phyloP scores from a whole-genome alignment of 2,329 filamentous ascomycete genomes.

The Phyllosticta citriasiana region DNA sequence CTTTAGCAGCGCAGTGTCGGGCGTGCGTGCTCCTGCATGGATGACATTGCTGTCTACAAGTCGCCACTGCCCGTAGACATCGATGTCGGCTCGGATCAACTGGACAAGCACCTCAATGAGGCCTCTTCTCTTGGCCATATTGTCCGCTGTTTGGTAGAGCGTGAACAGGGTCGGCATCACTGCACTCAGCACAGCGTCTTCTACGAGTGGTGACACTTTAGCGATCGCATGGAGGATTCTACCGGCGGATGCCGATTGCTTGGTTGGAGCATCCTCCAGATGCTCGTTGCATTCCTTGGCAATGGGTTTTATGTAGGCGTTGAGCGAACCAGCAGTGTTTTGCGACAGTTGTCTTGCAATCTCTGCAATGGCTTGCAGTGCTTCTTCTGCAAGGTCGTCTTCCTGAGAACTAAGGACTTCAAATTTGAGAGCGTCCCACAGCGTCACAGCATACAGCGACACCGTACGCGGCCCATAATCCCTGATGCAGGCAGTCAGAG shows the following conservation, averaged over 20 bases:
- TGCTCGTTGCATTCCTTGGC: conserved; percentile 60
- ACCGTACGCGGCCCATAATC: conserved; percentile 51
- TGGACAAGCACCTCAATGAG: conserved; percentile 51
- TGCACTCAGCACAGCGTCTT: conserved; percentile 45
- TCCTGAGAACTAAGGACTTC: conserved; percentile 59
- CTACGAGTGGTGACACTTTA: conserved; percentile 44
- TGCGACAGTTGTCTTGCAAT: conserved; percentile 47
- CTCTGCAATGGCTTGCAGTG: conserved; percentile 44
- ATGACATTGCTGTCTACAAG: conserved; percentile 28
- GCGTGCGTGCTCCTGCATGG: conserved; percentile 12
- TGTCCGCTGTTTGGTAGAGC: conserved; percentile 51
- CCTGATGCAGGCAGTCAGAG: conserved; percentile 49
- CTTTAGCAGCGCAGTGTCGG: conserved; percentile 29
- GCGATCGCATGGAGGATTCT: conserved; percentile 50
- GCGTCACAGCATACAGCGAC: conserved; percentile 51
- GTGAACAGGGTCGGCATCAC: conserved; percentile 49
- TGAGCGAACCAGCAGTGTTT: conserved; percentile 37
- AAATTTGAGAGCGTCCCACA: conserved; percentile 61
- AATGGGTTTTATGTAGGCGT: conserved; percentile 49
- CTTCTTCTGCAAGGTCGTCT: conserved; percentile 52
- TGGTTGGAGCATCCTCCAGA: conserved; percentile 57
- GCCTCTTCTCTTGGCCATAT: conserved; percentile 52
- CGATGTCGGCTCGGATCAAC: conserved; percentile 48
- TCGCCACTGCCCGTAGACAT: conserved; percentile 48
- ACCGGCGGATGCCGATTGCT: conserved; percentile 55